Evolutionary conservation across 495 filamentous ascomycete species (phyloP), one percentile per base, ranked within the genome.

Genomic region (Penicillium paradoxum): DNA sequence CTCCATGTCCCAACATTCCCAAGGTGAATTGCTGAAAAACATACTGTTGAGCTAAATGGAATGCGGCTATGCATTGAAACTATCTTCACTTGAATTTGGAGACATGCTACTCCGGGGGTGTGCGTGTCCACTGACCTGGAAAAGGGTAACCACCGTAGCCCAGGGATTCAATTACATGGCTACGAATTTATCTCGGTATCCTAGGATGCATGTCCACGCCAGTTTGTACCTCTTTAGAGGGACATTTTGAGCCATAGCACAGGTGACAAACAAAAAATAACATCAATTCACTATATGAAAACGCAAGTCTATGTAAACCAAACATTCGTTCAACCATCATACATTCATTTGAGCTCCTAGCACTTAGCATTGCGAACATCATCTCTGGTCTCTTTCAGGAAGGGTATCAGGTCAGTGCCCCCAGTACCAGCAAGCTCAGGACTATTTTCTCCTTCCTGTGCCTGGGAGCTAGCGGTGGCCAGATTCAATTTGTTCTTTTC

Each of bases 371-470:
- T 55, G 42, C 69, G 68, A 1, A 91, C 96, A 71, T 95, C 88
- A 66, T 97, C 91, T 14, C 91, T 75, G 2, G 92, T 91, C 66
- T 95, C 88, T 64, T 92, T 95, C 52, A 97, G 70, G 63, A 97
- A 97, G 0, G 90, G 87, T 55, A 96, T 95, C 57, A 97, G 70
- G 17, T 88, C 84, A 0, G 91, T 96, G 5, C 91, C 91, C 19
- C 93, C 92, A 0, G 93, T 98, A 15, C 93, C 93, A 58, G 83
- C 86, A 5, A 97, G 49, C 13, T 63, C 63, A 0, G 48, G 51
- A 0, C 55, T 49, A 15, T 58, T 57, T 21, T 51, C 37, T 24
- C 52, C 43, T 15, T 59, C 55, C 19, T 63, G 60, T 13, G 64
- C 54, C 30, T 64, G 57, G 13, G 55, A 47, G 18, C 60, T 68